Conservation (phyloP, 345 rosid genomes). For the Limnanthes douglasii region DNA sequence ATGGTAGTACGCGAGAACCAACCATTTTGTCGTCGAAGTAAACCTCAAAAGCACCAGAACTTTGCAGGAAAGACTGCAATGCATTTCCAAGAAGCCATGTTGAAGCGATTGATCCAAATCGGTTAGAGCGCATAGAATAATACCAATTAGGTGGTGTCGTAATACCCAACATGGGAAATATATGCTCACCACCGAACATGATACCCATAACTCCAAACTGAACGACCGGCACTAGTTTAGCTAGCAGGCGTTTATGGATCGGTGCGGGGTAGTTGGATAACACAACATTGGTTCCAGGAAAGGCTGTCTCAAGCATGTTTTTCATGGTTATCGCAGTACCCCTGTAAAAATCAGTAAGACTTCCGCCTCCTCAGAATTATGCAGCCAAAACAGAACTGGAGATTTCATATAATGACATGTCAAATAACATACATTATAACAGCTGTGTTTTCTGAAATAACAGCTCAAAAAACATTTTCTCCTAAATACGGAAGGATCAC, state of each 20-base stretch:
- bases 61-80: slow-evolving; percentile 68
- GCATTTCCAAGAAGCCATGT: slow-evolving; percentile 84
- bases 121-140: slow-evolving; percentile 52
- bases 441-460: too few relatives aligned
- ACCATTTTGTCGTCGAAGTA: slow-evolving; percentile 52
- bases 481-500: too few relatives aligned
- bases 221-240: slow-evolving; percentile 53
- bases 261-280: slow-evolving; percentile 74
- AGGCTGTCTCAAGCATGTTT: slow-evolving; percentile 64
- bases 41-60: slow-evolving; percentile 90
- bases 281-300: slow-evolving; percentile 64
- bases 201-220: slow-evolving; percentile 63
- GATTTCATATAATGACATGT: too few relatives aligned
- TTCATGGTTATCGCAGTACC: slow-evolving; percentile 71
- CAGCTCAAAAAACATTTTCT: too few relatives aligned
- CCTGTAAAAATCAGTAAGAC: too few relatives aligned
- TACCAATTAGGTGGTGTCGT: slow-evolving; percentile 61
- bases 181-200: slow-evolving; percentile 63
- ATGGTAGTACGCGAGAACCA: too few relatives aligned
- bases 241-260: slow-evolving; percentile 46
- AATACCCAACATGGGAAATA: slow-evolving; percentile 63
- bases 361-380: too few relatives aligned
- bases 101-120: slow-evolving; percentile 75
- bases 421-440: too few relatives aligned
- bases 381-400: too few relatives aligned